phyloP scores from a whole-genome alignment of 1,284 basidiomycete species.

The Ustilago vetiveriae region DNA sequence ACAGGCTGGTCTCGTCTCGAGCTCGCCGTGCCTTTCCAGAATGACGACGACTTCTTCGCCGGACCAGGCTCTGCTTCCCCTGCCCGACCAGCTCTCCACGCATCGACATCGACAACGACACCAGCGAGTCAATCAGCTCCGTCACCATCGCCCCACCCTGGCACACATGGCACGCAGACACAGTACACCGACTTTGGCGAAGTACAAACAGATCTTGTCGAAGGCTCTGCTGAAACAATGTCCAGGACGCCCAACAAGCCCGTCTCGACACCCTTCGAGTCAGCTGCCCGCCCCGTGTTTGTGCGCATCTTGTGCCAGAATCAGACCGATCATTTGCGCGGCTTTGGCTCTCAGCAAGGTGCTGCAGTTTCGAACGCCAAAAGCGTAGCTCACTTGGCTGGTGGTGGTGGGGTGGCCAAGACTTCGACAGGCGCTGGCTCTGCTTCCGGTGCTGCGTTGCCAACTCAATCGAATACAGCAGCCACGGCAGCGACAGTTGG shows the following conservation, averaged over 20 bases:
- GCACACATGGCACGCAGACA: constrained; percentile 6
- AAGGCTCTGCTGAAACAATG: constrained; percentile 13
- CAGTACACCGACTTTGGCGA: constrained; percentile 36
- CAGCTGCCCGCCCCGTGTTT: constrained; percentile 27
- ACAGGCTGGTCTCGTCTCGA: constrained; percentile 70
- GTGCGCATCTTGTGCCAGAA: constrained; percentile 58
- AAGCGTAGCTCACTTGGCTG: constrained; percentile 30
- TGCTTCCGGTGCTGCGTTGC: constrained; percentile 1
- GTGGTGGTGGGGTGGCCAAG: constrained; percentile 21
- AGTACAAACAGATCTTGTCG: constrained; percentile 20
- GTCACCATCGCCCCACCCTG: neutral
- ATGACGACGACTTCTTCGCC: neutral
- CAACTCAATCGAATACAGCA: constrained; percentile 2
- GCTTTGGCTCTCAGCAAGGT: constrained; percentile 19
- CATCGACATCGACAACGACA: neutral
- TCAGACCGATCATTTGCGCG: constrained; percentile 52
- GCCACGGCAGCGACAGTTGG: constrained; percentile 16
- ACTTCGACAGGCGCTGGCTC: constrained; percentile 7
- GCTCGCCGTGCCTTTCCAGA: constrained; percentile 58
- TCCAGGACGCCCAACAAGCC: neutral
- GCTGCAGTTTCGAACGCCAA: constrained; percentile 19
- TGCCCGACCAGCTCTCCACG: neutral
- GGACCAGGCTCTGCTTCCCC: neutral
- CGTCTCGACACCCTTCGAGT: constrained; percentile 1
- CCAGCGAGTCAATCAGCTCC: neutral